A percentile compares a stretch with the other conserved stretches of the same genome.
Conservation (phyloP, 2,329 filamentous ascomycete genomes). For the Pleurostoma richardsiae region DNA sequence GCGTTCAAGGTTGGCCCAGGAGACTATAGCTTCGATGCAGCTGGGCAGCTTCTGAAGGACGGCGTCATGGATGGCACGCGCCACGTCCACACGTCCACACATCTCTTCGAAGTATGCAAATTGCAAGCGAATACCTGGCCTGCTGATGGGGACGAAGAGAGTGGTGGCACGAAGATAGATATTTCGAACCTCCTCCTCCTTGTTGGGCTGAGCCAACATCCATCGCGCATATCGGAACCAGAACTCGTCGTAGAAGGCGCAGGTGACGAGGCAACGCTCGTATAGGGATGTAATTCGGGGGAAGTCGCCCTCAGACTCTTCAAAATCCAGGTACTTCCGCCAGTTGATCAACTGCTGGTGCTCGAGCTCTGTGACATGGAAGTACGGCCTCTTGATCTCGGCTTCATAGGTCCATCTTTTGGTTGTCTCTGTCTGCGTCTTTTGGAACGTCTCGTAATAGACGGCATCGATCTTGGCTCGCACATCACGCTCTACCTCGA, state of each 20-base stretch:
- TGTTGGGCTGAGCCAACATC: conserved; percentile 77
- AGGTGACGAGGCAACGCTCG: conserved; percentile 88
- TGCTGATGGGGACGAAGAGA: conserved; percentile 80
- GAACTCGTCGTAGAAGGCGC: conserved; percentile 93
- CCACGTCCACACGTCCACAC: conserved; percentile 68
- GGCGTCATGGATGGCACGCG: conserved; percentile 77
- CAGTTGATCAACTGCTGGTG: conserved; percentile 81
- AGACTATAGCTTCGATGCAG: conserved; percentile 82
- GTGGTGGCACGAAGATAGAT: conserved; percentile 86
- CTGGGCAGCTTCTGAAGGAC: conserved; percentile 73
- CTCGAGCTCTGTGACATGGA: conserved; percentile 91
- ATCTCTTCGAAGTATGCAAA: conserved; percentile 96
- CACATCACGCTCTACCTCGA: conserved; percentile 79
- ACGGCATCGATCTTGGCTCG: conserved; percentile 73
- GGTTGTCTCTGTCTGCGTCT: conserved; percentile 80
- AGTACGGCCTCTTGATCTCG: conserved; percentile 93
- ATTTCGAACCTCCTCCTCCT: conserved; percentile 84
- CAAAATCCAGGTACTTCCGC: conserved; percentile 95
- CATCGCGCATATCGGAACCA: conserved; percentile 96
- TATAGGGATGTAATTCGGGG: conserved; percentile 77
- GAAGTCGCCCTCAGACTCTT: conserved; percentile 79
- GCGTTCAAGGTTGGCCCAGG: conserved; percentile 80
- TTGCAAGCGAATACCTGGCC: conserved; percentile 78
- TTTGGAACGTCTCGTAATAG: conserved; percentile 75
- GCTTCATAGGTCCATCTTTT: conserved; percentile 95